Evolutionary conservation across 805 yeast species (phyloP), one percentile per base, ranked within the genome.

Genomic region (Candida bentonensis): DNA sequence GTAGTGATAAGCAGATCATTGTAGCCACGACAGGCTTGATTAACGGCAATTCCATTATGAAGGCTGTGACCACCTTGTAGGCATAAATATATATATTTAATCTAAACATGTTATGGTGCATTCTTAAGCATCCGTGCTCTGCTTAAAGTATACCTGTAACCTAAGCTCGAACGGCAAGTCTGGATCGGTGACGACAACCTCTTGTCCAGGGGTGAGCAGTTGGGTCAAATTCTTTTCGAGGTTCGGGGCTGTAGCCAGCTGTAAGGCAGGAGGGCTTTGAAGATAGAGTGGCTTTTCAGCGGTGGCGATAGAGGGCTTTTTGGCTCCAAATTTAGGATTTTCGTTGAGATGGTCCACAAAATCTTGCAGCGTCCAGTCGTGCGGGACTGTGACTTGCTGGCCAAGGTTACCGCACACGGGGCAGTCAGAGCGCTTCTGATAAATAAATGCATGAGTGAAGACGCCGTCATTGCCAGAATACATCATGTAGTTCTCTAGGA

Each of bases 401-500:
- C 55, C 55, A 11, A 53, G 48, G 17, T 50, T 52, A 1, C 92
- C 88, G 61, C 97, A 89, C 0, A 86, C 89, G 0, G 81, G 71
- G 58, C 97, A 89, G 46, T 73, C 73, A 0, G 66, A 65, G 42
- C 74, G 67, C 49, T 72, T 71, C 39, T 78, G 72, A 52, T 80
- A 79, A 21, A 73, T 65, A 57, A 82, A 86, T 20, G 82, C 74
- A 50, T 80, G 82, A 1, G 84, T 77, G 61, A 80, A 84, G 3
- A 81, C 76, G 1, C 89, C 83, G 44, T 76, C 78, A 44, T 80
- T 79, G 0, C 97, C 97, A 22, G 87, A 76, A 55, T 84, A 84
- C 76, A 81, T 82, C 83, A 85, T 79, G 58, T 82, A 82, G 62
- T 86, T 88, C 47, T 76, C 73, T 51, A 83, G 62, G 15, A 65